phyloP scores from a whole-genome alignment of 2,329 filamentous ascomycete genomes.

The Botryotinia narcissicola region DNA sequence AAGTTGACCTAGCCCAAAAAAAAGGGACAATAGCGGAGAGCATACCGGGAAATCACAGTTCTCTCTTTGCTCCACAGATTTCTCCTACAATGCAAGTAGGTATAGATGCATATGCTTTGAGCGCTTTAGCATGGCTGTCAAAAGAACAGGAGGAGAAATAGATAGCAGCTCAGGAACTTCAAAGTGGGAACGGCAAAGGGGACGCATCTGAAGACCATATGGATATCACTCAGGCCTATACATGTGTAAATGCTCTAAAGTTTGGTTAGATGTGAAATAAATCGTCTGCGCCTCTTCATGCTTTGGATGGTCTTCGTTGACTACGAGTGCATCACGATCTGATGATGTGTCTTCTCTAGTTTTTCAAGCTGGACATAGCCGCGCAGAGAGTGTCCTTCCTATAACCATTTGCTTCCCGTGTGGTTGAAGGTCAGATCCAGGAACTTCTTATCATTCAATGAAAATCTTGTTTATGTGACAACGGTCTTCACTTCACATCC shows the following conservation, averaged over 20 bases:
- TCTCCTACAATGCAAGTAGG: not conserved
- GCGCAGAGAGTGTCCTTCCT: not conserved
- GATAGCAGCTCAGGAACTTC: not conserved
- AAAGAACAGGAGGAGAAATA: not conserved
- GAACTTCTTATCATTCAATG: not conserved
- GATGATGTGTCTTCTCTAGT: not conserved
- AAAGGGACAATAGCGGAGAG: slow-evolving; percentile 45
- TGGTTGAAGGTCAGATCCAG: not conserved
- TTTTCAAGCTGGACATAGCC: not conserved
- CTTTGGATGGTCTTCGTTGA: not conserved
- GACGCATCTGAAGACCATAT: not conserved
- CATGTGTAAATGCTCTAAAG: not conserved
- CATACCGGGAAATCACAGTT: slow-evolving; percentile 22
- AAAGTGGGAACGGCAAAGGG: not conserved
- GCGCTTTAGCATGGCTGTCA: not conserved
- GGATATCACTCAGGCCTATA: not conserved
- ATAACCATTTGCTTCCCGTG: not conserved
- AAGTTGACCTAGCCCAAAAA: slow-evolving; percentile 47
- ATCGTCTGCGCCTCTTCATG: not conserved
- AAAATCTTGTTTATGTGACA: fast-evolving
- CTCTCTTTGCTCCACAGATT: not conserved
- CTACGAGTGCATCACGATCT: not conserved
- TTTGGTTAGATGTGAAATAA: not conserved
- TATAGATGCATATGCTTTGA: not conserved
- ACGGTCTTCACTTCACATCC: not conserved